A percentile compares a stretch with the other conserved stretches of the same genome.
Conservation (phyloP, 2,329 filamentous ascomycete species). For the Penicillium fuscoglaucum region DNA sequence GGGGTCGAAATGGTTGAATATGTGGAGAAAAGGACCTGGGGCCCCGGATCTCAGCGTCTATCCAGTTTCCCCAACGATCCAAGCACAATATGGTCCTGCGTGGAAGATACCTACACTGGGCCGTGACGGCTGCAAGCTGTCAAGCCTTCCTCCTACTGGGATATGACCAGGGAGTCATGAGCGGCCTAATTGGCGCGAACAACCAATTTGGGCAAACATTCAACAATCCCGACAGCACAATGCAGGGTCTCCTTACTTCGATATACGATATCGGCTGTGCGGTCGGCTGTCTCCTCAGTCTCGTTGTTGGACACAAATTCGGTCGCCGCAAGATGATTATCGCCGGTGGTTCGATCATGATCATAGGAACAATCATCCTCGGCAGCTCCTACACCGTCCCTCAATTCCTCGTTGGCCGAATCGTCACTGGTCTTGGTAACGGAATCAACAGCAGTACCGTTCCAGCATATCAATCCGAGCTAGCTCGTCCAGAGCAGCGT, state of each 20-base stretch:
- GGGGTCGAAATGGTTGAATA: neutral
- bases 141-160: conserved; percentile 25
- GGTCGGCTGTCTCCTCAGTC: conserved; percentile 32
- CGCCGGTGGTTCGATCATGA: conserved; percentile 45
- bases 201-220: conserved; percentile 44
- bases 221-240: conserved; percentile 37
- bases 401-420: conserved; percentile 50
- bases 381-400: conserved; percentile 40
- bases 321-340: conserved; percentile 48
- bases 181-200: conserved; percentile 49
- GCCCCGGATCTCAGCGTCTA: conserved; percentile 7
- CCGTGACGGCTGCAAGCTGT: conserved; percentile 27
- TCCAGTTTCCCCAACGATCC: neutral
- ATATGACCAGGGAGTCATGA: conserved; percentile 44
- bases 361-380: conserved; percentile 48
- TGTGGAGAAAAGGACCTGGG: neutral
- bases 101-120: conserved; percentile 24
- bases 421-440: conserved; percentile 47
- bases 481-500: conserved; percentile 22
- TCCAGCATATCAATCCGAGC: conserved; percentile 23
- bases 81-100: conserved; percentile 16
- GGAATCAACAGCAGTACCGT: conserved; percentile 27
- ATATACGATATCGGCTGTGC: conserved; percentile 36
- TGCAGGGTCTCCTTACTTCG: conserved; percentile 38
- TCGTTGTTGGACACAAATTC: conserved; percentile 44